Evolutionary conservation across 2,329 filamentous ascomycete species (phyloP), one percentile per base, ranked within the genome.

Genomic region (Aquanectria penicillioides): DNA sequence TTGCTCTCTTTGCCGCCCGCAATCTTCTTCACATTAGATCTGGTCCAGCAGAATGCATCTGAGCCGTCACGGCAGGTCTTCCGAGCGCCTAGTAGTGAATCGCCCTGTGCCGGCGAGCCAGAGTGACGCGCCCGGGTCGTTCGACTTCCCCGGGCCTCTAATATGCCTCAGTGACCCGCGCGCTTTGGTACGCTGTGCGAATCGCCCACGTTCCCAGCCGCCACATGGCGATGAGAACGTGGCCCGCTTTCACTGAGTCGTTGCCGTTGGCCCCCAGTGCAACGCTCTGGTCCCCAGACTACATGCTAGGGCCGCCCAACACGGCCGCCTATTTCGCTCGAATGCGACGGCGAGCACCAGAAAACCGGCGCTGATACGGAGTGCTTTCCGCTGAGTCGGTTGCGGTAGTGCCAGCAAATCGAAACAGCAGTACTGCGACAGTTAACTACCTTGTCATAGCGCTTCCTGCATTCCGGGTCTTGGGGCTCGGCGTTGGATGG

Each of bases 221-320:
- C 68, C 66, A 68, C 68, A 64, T 65, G 63, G 66, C 66, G 63
- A 68, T 66, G 68, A 63, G 68, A 69, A 69, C 68, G 65, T 70
- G 68, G 66, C 66, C 66, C 68, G 66, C 68, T 65, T 63, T 66
- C 66, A 70, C 63, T 70, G 68, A 70, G 66, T 69, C 64, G 68
- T 60, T 57, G 63, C 57, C 57, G 65, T 57, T 57, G 47, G 50
- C 57, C 61, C 59, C 68, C 64, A 59, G 59, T 59, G 59, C 66
- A 54, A 65, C 57, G 49, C 65, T 69, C 60, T 58, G 61, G 64
- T 51, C 53, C 53, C 56, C 34, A 53, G 23, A 41, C 61, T 64
- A 59, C 34, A 34, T 34, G 33, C 51, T 55, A 56, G 47, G 68
- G 63, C 61, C 66, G 61, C 58, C 44, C 49, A 67, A 70, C 41